A percentile compares a stretch with the other conserved stretches of the same genome.
phyloP scores from a whole-genome alignment of 163 green algal genomes.

The Scenedesmus sp. region DNA sequence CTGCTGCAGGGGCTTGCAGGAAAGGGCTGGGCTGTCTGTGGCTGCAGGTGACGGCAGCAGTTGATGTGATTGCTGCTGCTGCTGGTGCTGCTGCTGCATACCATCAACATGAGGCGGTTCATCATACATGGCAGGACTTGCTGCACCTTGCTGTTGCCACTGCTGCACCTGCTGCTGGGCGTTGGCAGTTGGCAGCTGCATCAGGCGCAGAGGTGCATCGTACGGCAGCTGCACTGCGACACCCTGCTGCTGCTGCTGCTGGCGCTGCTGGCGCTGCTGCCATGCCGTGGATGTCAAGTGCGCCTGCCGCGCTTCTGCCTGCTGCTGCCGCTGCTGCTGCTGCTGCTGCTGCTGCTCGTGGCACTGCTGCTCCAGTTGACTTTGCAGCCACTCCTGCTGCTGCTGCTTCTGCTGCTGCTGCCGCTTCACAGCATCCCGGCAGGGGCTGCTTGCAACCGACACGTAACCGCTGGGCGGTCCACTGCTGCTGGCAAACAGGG shows the following conservation, averaged over 20 bases:
- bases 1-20: not conserved
- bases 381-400: not conserved
- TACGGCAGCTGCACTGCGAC: not conserved
- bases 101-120: not conserved
- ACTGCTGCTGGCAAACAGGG: not conserved
- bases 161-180: not conserved
- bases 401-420: not conserved
- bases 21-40: not conserved
- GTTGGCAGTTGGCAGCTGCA: not conserved
- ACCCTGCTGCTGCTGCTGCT: conserved; percentile 1
- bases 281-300: not conserved
- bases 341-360: not conserved
- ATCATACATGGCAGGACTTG: not conserved
- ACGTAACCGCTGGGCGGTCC: not conserved
- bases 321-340: conserved; percentile 12
- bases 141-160: not conserved
- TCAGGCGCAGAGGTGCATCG: not conserved
- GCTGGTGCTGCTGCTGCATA: not conserved
- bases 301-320: not conserved
- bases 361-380: not conserved
- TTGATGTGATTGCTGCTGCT: not conserved
- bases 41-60: not conserved
- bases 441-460: not conserved
- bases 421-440: not conserved
- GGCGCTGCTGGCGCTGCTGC: not conserved